These are phyloP conservation scores for Neonectria hederae DNA, from an alignment of 2,329 filamentous ascomycete genomes.

Conservation along the genomic window DNA sequence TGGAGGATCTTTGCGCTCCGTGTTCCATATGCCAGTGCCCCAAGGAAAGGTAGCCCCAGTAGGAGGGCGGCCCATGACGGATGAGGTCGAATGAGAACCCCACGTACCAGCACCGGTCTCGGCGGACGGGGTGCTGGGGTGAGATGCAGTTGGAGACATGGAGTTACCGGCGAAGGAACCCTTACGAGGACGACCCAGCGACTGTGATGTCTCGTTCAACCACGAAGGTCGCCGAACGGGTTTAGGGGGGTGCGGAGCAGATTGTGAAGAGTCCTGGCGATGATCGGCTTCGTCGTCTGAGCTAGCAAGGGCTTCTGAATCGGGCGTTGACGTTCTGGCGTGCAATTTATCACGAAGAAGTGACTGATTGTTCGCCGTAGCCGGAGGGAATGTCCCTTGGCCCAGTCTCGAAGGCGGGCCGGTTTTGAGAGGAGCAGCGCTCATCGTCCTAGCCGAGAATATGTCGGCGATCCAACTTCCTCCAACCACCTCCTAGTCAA, in stretches of 20 bases:
- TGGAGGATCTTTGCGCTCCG: constrained; percentile 79
- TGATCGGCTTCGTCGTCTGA: constrained; percentile 91
- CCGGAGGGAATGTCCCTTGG: constrained; percentile 55
- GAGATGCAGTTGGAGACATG: constrained; percentile 81
- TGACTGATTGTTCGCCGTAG: constrained; percentile 68
- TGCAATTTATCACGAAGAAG: constrained; percentile 79
- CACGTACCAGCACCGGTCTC: constrained; percentile 66
- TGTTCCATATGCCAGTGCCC: constrained; percentile 86
- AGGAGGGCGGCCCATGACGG: constrained; percentile 59
- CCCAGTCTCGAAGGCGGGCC: constrained; percentile 62
- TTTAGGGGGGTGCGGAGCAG: constrained; percentile 62
- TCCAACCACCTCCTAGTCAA: constrained; percentile 15
- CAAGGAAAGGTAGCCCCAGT: constrained; percentile 69
- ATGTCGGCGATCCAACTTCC: constrained; percentile 19
- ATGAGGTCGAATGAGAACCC: constrained; percentile 62
- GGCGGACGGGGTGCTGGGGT: constrained; percentile 80
- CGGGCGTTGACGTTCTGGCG: constrained; percentile 85
- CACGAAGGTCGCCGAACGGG: constrained; percentile 81
- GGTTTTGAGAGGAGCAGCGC: constrained; percentile 59
- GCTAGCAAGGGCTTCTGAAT: constrained; percentile 92
- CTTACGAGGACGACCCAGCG: constrained; percentile 72
- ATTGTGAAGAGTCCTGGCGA: constrained; percentile 62
- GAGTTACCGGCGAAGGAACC: constrained; percentile 79
- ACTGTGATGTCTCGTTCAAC: constrained; percentile 82
- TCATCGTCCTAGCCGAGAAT: constrained; percentile 55